These are phyloP conservation scores for Mycena crocata DNA, from an alignment of 768 basidiomycete genomes.

Conservation along the genomic window DNA sequence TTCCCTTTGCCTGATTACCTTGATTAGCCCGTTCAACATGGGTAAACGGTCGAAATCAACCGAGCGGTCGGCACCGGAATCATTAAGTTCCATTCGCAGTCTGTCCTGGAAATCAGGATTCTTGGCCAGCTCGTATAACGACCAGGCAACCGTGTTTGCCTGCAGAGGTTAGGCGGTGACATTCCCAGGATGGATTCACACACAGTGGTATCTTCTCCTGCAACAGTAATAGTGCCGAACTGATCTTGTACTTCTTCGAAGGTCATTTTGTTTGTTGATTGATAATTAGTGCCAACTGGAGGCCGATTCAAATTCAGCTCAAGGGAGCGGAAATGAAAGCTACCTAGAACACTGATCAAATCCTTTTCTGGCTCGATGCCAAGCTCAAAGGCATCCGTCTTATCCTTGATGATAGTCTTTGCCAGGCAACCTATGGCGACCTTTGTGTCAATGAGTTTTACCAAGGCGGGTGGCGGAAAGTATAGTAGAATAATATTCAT, in stretches of 20 bases:
- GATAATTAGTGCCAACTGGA: conserved; percentile 23
- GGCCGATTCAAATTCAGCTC: neutral
- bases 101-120: conserved; percentile 41
- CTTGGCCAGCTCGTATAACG: conserved; percentile 45
- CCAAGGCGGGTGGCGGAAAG: conserved; percentile 28
- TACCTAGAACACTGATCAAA: conserved; percentile 29
- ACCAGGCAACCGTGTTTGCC: conserved; percentile 39
- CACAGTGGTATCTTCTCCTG: conserved; percentile 31
- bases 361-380: conserved; percentile 31
- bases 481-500: conserved; percentile 10
- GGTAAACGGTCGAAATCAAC: conserved; percentile 28
- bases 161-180: neutral
- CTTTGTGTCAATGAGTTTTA: conserved; percentile 30
- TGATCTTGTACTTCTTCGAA: conserved; percentile 27
- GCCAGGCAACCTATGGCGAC: conserved; percentile 23
- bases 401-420: conserved; percentile 26
- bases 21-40: conserved; percentile 27
- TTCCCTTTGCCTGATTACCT: too few species aligned
- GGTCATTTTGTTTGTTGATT: conserved; percentile 30
- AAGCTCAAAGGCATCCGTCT: conserved; percentile 25
- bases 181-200: neutral
- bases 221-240: conserved; percentile 29
- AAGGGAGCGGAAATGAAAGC: neutral
- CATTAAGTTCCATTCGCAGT: conserved; percentile 45
- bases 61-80: conserved; percentile 19